These are phyloP conservation scores for Sclerotiophoma versabilis DNA, from an alignment of 2,329 filamentous ascomycete genomes.

Conservation along the genomic window DNA sequence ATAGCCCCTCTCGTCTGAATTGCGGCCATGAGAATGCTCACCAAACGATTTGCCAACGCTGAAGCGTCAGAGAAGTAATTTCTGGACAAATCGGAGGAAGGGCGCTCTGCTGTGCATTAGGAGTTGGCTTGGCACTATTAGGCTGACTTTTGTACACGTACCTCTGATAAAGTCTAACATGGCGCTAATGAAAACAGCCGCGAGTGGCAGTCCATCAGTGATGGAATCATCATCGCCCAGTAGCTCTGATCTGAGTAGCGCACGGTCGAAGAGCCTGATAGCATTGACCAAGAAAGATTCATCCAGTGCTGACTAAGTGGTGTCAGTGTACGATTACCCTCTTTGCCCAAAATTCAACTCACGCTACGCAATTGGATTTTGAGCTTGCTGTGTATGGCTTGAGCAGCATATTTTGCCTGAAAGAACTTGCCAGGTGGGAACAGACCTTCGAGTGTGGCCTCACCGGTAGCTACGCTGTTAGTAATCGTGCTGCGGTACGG, in stretches of 20 bases:
- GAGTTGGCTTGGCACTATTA: slow-evolving; percentile 12
- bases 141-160: slow-evolving; percentile 16
- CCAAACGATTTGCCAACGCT: slow-evolving; percentile 41
- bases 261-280: slow-evolving; percentile 39
- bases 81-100: slow-evolving; percentile 38
- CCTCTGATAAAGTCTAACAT: slow-evolving; percentile 47
- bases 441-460: slow-evolving; percentile 30
- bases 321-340: slow-evolving; percentile 15
- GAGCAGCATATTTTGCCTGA: slow-evolving; percentile 45
- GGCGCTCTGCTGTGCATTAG: slow-evolving; percentile 45
- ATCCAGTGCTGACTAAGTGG: slow-evolving; percentile 37
- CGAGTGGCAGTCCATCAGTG: slow-evolving; percentile 35
- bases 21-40: slow-evolving; percentile 33
- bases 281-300: slow-evolving; percentile 42
- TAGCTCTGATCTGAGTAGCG: slow-evolving; percentile 38
- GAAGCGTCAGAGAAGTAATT: slow-evolving; percentile 43
- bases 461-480: slow-evolving; percentile 35
- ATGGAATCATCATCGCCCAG: slow-evolving; percentile 29
- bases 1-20: slow-evolving; percentile 27
- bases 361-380: slow-evolving; percentile 43
- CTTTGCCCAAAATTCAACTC: neutral
- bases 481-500: slow-evolving; percentile 40
- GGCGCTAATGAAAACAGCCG: slow-evolving; percentile 36
- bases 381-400: slow-evolving; percentile 40
- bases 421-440: slow-evolving; percentile 47